phyloP scores from a whole-genome alignment of 169 alveolate species.

The Eimeria necatrix region DNA sequence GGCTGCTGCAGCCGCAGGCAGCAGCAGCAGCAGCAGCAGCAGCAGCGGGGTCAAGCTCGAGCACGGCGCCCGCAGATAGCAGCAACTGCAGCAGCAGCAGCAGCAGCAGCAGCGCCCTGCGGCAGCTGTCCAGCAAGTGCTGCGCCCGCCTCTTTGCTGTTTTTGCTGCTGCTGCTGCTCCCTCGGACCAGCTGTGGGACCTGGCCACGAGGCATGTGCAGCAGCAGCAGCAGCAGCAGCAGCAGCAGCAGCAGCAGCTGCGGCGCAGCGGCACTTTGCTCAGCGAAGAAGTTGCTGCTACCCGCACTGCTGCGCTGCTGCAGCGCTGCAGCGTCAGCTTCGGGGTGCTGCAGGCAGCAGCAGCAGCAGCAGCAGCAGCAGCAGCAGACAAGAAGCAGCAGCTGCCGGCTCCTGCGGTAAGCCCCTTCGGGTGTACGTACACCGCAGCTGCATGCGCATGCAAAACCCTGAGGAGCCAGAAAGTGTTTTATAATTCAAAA shows the following conservation, averaged over 20 bases:
- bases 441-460: background rate
- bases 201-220: conserved; percentile 54
- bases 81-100: background rate
- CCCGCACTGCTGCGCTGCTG: conserved; percentile 25
- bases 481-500: too few species aligned
- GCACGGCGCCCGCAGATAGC: background rate
- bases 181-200: conserved; percentile 58
- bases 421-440: background rate
- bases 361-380: conserved; percentile 30
- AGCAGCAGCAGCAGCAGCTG: conserved; percentile 14
- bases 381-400: too few species aligned
- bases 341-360: conserved; percentile 48
- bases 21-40: background rate
- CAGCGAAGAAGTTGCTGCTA: conserved; percentile 21
- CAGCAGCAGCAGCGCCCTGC: background rate
- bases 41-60: background rate
- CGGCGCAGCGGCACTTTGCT: conserved; percentile 56
- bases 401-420: background rate
- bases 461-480: too few species aligned
- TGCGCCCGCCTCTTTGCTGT: conserved; percentile 6
- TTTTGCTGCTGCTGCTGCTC: conserved; percentile 56
- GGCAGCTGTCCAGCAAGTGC: background rate
- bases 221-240: conserved; percentile 51
- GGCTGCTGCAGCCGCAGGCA: conserved; percentile 21
- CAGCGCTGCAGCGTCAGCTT: conserved; percentile 47